Percentiles rank a stretch among this genome's conserved stretches.
These are phyloP conservation scores for Botrytis byssoidea DNA, from an alignment of 2,329 filamentous ascomycete genomes.

Conservation along the genomic window DNA sequence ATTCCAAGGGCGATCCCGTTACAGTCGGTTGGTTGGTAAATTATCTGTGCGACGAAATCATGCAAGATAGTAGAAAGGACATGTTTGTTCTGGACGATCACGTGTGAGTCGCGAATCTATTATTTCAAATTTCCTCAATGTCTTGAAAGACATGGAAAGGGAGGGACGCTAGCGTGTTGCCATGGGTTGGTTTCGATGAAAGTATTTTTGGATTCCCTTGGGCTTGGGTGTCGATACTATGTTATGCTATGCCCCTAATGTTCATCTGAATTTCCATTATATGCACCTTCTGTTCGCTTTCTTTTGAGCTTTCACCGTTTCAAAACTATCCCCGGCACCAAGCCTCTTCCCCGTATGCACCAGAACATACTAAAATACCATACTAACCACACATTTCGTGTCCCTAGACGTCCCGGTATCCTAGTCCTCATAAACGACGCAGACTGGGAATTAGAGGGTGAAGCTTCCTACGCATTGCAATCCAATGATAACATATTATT, in stretches of 20 bases:
- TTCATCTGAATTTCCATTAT: constrained; percentile 5
- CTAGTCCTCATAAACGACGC: constrained; percentile 96
- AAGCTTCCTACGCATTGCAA: constrained; percentile 84
- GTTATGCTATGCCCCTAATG: constrained; percentile 14
- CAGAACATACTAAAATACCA: constrained; percentile 28
- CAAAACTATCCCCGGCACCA: constrained; percentile 6
- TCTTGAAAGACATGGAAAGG: neutral
- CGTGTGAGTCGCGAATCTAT: constrained; percentile 61
- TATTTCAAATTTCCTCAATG: constrained; percentile 23
- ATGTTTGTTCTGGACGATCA: constrained; percentile 84
- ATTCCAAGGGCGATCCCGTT: constrained; percentile 57
- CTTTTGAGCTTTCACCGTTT: neutral
- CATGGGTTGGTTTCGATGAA: neutral
- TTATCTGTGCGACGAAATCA: constrained; percentile 75
- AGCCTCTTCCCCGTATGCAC: constrained; percentile 1
- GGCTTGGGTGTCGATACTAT: neutral
- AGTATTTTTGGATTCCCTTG: neutral
- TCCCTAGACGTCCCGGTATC: constrained; percentile 80
- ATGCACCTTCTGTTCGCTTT: neutral
- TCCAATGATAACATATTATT: constrained; percentile 86
- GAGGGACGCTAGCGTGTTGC: neutral
- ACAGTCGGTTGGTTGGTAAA: constrained; percentile 75
- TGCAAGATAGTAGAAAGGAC: constrained; percentile 83
- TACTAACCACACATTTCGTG: constrained; percentile 31
- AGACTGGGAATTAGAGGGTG: constrained; percentile 97